A percentile compares a stretch with the other conserved stretches of the same genome.
Conservation (phyloP, 306 rosid genomes). For the Fragaria ananassa region DNA sequence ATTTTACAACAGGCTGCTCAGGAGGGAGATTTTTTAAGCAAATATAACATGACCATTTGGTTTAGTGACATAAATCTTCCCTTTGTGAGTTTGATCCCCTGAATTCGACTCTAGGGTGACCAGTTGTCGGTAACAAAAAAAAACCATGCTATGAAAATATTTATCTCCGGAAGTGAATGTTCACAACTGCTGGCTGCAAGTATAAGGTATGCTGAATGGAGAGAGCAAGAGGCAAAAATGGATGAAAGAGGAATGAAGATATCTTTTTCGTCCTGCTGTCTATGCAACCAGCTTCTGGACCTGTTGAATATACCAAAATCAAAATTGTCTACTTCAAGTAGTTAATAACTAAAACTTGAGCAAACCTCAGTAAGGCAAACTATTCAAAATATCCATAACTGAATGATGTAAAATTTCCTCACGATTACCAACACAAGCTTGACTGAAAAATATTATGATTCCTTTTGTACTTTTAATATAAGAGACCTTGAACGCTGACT, state of each 20-base stretch:
- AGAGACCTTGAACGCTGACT: neutral
- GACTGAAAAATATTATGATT: neutral
- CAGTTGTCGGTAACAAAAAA: neutral
- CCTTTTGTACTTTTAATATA: neutral
- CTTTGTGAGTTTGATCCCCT: neutral
- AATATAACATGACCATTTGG: neutral
- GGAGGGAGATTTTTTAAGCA: neutral
- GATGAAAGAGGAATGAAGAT: slow-evolving; percentile 85
- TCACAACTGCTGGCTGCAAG: slow-evolving; percentile 80
- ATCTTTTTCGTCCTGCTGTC: slow-evolving; percentile 80
- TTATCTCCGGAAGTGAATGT: slow-evolving; percentile 86
- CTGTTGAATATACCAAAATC: slow-evolving; percentile 36
- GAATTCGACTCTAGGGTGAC: neutral
- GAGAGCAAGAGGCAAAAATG: slow-evolving; percentile 80
- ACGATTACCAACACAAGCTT: neutral
- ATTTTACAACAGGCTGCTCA: neutral
- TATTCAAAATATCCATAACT: neutral
- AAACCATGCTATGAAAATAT: neutral
- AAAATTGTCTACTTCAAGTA: neutral
- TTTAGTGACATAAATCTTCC: neutral
- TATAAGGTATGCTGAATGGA: slow-evolving; percentile 75
- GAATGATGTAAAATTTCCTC: neutral
- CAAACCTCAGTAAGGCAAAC: neutral
- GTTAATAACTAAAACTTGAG: neutral
- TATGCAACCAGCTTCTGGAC: slow-evolving; percentile 81